These are phyloP conservation scores for Phlebiopsis flavidoalba DNA, from an alignment of 768 basidiomycete species.

Conservation along the genomic window DNA sequence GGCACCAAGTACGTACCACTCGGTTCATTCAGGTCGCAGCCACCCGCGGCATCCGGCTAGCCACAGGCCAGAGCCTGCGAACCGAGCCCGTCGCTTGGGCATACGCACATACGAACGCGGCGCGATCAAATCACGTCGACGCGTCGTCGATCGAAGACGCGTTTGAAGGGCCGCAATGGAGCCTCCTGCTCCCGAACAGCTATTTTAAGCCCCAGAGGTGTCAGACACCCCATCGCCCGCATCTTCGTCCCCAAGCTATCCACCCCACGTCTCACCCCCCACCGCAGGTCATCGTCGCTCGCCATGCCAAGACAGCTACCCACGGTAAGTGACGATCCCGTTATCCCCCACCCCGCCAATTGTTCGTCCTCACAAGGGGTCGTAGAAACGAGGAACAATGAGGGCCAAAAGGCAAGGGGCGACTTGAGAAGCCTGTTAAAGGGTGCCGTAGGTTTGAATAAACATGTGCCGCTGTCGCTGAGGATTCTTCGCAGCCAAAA, in stretches of 20 bases:
- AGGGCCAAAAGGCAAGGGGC: conserved; percentile 50
- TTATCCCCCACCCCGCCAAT: background rate
- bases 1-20: conserved; percentile 2
- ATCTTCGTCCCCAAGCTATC: conserved; percentile 10
- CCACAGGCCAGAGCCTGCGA: background rate
- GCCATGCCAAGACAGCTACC: conserved; percentile 49
- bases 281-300: conserved; percentile 1
- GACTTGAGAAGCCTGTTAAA: conserved; percentile 17
- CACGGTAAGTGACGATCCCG: conserved; percentile 29
- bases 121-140: conserved; percentile 6
- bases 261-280: conserved; percentile 7
- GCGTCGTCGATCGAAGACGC: conserved; percentile 9
- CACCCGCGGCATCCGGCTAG: no score
- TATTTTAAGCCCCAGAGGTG: conserved; percentile 6
- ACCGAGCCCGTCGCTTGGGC: background rate
- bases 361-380: conserved; percentile 6
- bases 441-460: background rate
- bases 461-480: conserved; percentile 6
- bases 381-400: conserved; percentile 45
- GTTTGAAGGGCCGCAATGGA: conserved; percentile 10
- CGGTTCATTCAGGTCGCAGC: background rate
- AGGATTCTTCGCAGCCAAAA: conserved; percentile 39
- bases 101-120: background rate
- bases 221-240: background rate
- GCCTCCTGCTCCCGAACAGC: background rate